A percentile compares a stretch with the other conserved stretches of the same genome.
These are phyloP conservation scores for Ophiostoma ips DNA, from an alignment of 2,329 filamentous ascomycete species.

Conservation along the genomic window DNA sequence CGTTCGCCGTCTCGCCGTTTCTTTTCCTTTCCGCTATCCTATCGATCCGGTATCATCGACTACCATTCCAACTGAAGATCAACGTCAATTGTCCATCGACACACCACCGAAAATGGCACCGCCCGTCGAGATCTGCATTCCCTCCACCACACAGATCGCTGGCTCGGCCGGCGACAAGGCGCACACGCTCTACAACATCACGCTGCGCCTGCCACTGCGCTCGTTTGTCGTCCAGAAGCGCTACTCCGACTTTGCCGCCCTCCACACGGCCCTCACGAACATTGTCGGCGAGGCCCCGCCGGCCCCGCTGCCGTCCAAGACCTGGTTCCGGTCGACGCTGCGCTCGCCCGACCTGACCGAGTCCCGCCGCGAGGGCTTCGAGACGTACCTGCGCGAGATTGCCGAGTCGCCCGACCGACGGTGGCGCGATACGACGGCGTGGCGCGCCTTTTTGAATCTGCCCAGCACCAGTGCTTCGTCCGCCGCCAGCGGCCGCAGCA, in stretches of 20 bases:
- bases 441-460: conserved; percentile 61
- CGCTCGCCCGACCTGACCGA: conserved; percentile 57
- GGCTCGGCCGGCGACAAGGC: conserved; percentile 42
- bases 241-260: conserved; percentile 62
- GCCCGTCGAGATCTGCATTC: conserved; percentile 53
- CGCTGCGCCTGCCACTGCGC: conserved; percentile 59
- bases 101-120: conserved; percentile 37
- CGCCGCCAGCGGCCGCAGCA: conserved; percentile 11
- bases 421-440: conserved; percentile 61
- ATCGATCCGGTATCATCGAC: no score
- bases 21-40: no score
- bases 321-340: conserved; percentile 63
- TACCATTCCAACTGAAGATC: background rate
- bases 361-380: conserved; percentile 51
- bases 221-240: conserved; percentile 66
- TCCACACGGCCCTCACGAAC: conserved; percentile 48
- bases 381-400: conserved; percentile 58
- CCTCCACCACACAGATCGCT: conserved; percentile 44
- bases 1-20: no score
- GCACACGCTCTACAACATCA: conserved; percentile 68
- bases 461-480: conserved; percentile 23
- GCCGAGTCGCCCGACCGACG: conserved; percentile 58
- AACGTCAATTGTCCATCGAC: background rate
- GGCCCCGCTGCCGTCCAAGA: conserved; percentile 53
- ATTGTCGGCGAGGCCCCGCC: conserved; percentile 52